phyloP scores from a whole-genome alignment of 164 flowering plant species.

The Platanus orientalis region DNA sequence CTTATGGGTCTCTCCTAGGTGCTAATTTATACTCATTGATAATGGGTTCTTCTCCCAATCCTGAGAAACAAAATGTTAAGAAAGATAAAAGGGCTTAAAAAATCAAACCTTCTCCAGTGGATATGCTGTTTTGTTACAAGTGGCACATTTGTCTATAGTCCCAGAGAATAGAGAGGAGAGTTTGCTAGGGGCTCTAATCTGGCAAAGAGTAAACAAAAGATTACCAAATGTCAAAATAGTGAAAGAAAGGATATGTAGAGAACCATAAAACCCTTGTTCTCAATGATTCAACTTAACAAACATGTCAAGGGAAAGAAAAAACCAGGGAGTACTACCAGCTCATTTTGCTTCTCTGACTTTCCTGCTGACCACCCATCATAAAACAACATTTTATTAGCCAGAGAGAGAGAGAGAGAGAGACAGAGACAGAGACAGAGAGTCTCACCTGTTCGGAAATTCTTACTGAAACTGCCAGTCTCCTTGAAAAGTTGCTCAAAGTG shows the following conservation, averaged over 20 bases:
- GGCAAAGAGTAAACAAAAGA: slow-evolving; percentile 2
- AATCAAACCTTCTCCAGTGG: slow-evolving; percentile 56
- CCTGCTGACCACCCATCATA: slow-evolving; percentile 21
- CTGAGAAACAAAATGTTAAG: too few relatives aligned
- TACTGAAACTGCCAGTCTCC: slow-evolving; percentile 41
- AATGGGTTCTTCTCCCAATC: background rate
- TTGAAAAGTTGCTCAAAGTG: slow-evolving; percentile 64
- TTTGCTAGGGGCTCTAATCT: slow-evolving; percentile 47
- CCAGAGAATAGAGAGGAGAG: slow-evolving; percentile 52
- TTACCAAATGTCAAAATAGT: background rate
- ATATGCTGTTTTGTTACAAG: slow-evolving; percentile 59
- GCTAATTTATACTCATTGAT: too few relatives aligned
- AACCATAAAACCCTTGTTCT: background rate
- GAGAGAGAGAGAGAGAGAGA: background rate
- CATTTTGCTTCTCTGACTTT: slow-evolving; percentile 28
- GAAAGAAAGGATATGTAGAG: background rate
- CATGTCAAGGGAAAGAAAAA: background rate
- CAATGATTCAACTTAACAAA: background rate
- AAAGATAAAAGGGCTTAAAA: background rate
- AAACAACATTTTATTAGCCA: background rate
- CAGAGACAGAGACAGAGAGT: slow-evolving; percentile 1
- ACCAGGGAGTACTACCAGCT: slow-evolving; percentile 27
- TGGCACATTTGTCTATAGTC: slow-evolving; percentile 58
- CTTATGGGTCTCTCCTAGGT: too few relatives aligned
- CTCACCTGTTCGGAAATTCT: slow-evolving; percentile 37